A percentile compares a stretch with the other conserved stretches of the same genome.
Evolutionary conservation across 257 asterid species (phyloP).

Genomic region (Handroanthus guayacan): DNA sequence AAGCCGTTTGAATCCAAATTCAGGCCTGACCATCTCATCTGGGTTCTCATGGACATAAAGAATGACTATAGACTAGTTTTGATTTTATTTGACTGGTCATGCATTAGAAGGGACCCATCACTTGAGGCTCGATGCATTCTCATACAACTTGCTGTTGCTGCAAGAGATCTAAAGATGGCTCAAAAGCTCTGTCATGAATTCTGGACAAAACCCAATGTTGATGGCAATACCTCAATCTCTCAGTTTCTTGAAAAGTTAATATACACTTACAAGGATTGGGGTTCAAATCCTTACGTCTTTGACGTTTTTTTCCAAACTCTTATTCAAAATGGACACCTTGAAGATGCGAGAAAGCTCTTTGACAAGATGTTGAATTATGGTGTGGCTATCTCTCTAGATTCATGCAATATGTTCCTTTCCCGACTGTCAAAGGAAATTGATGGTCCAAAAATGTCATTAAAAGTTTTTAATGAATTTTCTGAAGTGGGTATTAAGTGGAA

Average conservation of each 20-base stretch:
- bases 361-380: slow-evolving; percentile 79
- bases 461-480: slow-evolving; percentile 69
- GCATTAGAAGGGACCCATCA: slow-evolving; percentile 73
- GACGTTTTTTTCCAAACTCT: slow-evolving; percentile 83
- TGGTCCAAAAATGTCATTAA: slow-evolving; percentile 56
- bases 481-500: slow-evolving; percentile 80
- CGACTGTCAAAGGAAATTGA: slow-evolving; percentile 50
- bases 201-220: slow-evolving; percentile 54
- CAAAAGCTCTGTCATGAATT: slow-evolving; percentile 55
- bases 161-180: slow-evolving; percentile 59
- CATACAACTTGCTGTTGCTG: slow-evolving; percentile 73
- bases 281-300: slow-evolving; percentile 78
- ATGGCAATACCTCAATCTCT: slow-evolving; percentile 49
- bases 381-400: slow-evolving; percentile 70
- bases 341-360: slow-evolving; percentile 70
- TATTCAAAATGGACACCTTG: slow-evolving; percentile 59
- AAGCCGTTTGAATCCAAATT: slow-evolving; percentile 78
- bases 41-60: slow-evolving; percentile 85
- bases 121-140: slow-evolving; percentile 84
- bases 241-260: slow-evolving; percentile 74
- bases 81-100: slow-evolving; percentile 79
- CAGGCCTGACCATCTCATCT: slow-evolving; percentile 80
- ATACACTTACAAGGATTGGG: slow-evolving; percentile 91
- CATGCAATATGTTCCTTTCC: slow-evolving; percentile 81
- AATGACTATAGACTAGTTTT: slow-evolving; percentile 69